A percentile compares a stretch with the other conserved stretches of the same genome.
Evolutionary conservation across 139 green algal species (phyloP).

Genomic region (Micractinium conductrix): DNA sequence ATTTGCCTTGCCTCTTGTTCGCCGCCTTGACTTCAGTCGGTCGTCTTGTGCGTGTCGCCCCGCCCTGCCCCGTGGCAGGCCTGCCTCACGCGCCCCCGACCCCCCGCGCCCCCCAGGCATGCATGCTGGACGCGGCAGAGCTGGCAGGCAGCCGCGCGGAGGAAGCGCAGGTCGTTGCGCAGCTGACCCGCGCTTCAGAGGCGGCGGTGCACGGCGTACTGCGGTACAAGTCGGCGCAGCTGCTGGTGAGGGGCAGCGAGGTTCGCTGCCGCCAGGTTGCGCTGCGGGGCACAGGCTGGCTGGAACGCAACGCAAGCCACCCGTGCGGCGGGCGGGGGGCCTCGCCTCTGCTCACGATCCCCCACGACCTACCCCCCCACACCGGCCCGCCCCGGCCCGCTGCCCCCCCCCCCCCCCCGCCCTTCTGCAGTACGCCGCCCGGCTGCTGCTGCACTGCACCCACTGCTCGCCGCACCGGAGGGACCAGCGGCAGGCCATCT

Average conservation of each 20-base stretch:
- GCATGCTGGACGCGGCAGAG: background rate
- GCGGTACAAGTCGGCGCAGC: conserved; percentile 6
- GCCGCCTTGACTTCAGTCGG: too few relatives aligned
- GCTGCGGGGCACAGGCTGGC: too few relatives aligned
- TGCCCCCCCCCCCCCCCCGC: background rate
- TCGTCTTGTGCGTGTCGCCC: too few relatives aligned
- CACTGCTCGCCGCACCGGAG: background rate
- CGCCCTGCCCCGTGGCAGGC: too few relatives aligned
- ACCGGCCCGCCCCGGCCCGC: background rate
- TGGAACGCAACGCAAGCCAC: too few relatives aligned
- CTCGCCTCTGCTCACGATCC: too few relatives aligned
- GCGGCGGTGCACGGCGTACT: background rate
- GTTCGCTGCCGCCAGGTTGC: too few relatives aligned
- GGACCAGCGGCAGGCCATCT: background rate
- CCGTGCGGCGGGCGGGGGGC: too few relatives aligned
- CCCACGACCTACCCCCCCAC: too few relatives aligned
- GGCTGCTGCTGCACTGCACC: background rate
- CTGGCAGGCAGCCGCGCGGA: background rate
- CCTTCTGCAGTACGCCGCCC: background rate
- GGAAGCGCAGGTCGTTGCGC: background rate
- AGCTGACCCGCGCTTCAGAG: background rate
- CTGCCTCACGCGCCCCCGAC: too few relatives aligned
- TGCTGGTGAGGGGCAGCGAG: background rate
- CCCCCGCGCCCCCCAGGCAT: background rate
- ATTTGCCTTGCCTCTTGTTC: too few relatives aligned